A percentile compares a stretch with the other conserved stretches of the same genome.
These are phyloP conservation scores for Climacium dendroides DNA, from an alignment of 225 moss, liverwort and hornwort species.

Conservation along the genomic window DNA sequence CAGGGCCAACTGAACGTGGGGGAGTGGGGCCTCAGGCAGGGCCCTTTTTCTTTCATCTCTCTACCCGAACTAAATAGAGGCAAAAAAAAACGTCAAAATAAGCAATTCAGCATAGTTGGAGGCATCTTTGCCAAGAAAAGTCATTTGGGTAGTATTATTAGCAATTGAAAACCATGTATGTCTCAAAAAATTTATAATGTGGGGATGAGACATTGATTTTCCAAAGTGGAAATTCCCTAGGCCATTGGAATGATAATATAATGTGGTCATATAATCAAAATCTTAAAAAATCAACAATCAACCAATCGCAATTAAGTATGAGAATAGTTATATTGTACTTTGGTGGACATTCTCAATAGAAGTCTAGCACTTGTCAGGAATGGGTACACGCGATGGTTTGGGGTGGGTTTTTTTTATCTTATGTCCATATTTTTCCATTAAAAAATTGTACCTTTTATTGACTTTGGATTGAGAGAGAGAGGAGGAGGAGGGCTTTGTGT, in stretches of 20 bases:
- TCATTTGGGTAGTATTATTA: not conserved
- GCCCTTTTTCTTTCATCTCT: no score
- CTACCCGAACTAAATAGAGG: no score
- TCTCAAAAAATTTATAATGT: fast-evolving
- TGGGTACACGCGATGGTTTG: fast-evolving
- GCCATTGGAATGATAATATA: fast-evolving
- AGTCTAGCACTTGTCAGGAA: fast-evolving
- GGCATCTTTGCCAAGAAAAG: not conserved
- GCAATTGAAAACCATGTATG: not conserved
- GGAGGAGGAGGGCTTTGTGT: not conserved
- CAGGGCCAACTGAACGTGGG: no score
- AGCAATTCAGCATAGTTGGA: not conserved
- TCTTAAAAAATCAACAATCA: fast-evolving
- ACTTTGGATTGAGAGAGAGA: no score
- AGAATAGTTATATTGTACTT: not conserved
- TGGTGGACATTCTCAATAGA: fast-evolving
- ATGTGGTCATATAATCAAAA: fast-evolving
- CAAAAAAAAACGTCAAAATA: no score
- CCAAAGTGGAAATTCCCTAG: not conserved
- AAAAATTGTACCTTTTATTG: not conserved
- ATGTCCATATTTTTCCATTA: fast-evolving
- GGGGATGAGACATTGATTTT: no score
- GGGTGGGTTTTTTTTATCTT: no score
- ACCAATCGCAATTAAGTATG: not conserved
- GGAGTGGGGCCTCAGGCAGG: no score